Conservation (phyloP, 371 early-diverging fungal species). For the Pancytospora epiphaga region DNA sequence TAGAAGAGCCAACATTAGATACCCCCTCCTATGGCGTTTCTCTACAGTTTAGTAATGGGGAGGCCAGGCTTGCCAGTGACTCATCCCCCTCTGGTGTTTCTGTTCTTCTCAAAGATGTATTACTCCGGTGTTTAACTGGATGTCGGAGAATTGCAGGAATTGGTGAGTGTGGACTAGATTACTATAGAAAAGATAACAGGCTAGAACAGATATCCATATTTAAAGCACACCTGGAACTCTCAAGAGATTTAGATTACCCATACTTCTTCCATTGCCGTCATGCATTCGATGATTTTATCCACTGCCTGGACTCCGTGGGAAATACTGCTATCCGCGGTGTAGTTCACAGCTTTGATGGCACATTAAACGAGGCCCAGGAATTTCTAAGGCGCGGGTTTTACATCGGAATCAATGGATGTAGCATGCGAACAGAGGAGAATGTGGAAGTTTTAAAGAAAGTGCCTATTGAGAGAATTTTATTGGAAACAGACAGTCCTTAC, state of each 20-base stretch:
- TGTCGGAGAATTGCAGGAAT: slow-evolving; percentile 58
- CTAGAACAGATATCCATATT: slow-evolving; percentile 61
- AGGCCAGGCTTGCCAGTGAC: background rate
- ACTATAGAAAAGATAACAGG: slow-evolving; percentile 59
- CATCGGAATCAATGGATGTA: slow-evolving; percentile 91
- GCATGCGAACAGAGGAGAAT: slow-evolving; percentile 74
- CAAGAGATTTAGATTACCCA: slow-evolving; percentile 15
- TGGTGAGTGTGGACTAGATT: slow-evolving; percentile 65
- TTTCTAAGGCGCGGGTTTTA: slow-evolving; percentile 69
- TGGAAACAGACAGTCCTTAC: slow-evolving; percentile 74
- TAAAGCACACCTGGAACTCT: slow-evolving; percentile 57
- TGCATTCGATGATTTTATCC: slow-evolving; percentile 60
- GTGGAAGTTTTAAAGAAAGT: slow-evolving; percentile 68
- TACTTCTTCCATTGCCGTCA: slow-evolving; percentile 63
- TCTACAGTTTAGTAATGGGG: too few relatives aligned
- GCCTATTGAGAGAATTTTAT: slow-evolving; percentile 70
- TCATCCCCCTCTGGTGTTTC: background rate
- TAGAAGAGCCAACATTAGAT: background rate
- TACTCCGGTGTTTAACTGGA: background rate
- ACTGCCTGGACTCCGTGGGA: slow-evolving; percentile 38
- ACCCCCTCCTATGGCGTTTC: too few relatives aligned
- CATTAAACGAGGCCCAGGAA: slow-evolving; percentile 67
- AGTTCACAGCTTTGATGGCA: slow-evolving; percentile 82
- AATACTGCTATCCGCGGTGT: slow-evolving; percentile 63
- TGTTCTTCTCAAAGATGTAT: background rate